Percentiles rank a stretch among this genome's conserved stretches.
phyloP scores from a whole-genome alignment of 2,329 filamentous ascomycete genomes.

The Clonostachys rhizophaga region DNA sequence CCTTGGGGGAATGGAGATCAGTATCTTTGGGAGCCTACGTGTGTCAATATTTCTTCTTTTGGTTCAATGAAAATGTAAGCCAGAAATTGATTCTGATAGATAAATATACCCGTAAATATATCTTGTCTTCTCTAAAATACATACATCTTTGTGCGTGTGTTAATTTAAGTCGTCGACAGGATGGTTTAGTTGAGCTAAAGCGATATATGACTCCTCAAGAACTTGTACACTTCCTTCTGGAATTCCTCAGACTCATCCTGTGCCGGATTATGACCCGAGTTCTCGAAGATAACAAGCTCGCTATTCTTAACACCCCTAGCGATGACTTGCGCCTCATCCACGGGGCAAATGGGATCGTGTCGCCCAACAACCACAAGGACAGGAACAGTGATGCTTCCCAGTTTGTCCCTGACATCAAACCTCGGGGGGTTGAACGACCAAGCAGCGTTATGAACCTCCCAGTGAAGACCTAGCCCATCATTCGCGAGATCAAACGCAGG shows the following conservation, averaged over 20 bases:
- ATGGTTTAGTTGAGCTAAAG: too few species aligned
- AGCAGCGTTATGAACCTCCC: conserved; percentile 13
- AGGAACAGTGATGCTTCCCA: conserved; percentile 9
- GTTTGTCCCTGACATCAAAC: conserved; percentile 10
- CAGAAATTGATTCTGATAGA: too few species aligned
- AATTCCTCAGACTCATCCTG: conserved; percentile 12
- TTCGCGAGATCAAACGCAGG: not conserved
- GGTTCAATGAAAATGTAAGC: too few species aligned
- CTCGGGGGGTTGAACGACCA: conserved; percentile 10
- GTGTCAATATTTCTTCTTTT: too few species aligned
- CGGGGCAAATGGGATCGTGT: conserved; percentile 11
- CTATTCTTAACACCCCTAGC: conserved; percentile 5
- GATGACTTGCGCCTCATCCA: conserved; percentile 12
- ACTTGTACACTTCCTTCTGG: conserved; percentile 2
- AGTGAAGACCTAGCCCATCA: conserved; percentile 5
- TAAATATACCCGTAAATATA: too few species aligned
- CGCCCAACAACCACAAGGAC: conserved; percentile 11
- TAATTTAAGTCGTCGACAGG: too few species aligned
- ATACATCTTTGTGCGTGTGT: too few species aligned
- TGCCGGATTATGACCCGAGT: conserved; percentile 11
- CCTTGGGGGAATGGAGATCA: too few species aligned
- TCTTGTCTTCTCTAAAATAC: too few species aligned
- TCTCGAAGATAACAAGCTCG: conserved; percentile 12
- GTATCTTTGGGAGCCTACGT: too few species aligned
- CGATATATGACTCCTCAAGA: conserved; percentile 1